phyloP scores from a whole-genome alignment of 2,329 filamentous ascomycete genomes.

The Hymenoscyphus albidus region DNA sequence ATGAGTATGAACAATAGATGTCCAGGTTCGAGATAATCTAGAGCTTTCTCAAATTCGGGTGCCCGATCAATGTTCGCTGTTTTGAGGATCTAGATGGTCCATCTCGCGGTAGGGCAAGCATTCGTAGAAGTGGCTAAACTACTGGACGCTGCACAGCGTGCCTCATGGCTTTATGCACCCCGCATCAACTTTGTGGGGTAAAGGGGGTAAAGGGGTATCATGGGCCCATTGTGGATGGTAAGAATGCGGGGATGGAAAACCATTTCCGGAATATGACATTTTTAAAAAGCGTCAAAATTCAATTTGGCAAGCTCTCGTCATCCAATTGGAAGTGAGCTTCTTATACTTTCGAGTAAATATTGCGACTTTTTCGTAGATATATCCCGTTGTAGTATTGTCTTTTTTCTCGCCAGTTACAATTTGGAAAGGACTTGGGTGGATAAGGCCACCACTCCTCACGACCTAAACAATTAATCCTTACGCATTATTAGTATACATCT shows the following conservation, averaged over 20 bases:
- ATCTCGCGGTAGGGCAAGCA: not conserved
- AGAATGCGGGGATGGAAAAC: conserved; percentile 10
- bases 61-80: not conserved
- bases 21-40: not conserved
- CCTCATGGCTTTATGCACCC: too few relatives aligned
- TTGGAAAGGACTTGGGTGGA: too few relatives aligned
- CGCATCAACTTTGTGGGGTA: too few relatives aligned
- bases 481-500: too few relatives aligned
- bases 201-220: not conserved
- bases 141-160: not conserved
- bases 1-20: not conserved
- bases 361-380: too few relatives aligned
- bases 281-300: not conserved
- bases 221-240: not conserved
- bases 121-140: not conserved
- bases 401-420: too few relatives aligned
- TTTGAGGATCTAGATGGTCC: not conserved
- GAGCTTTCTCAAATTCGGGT: not conserved
- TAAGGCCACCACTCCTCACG: too few relatives aligned
- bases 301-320: not conserved
- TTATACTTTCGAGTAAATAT: too few relatives aligned
- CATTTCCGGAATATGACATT: not conserved
- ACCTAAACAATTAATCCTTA: too few relatives aligned
- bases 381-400: too few relatives aligned
- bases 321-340: too few relatives aligned